phyloP scores from a whole-genome alignment of 2,329 filamentous ascomycete species.

The Pseudogymnoascus sp. region DNA sequence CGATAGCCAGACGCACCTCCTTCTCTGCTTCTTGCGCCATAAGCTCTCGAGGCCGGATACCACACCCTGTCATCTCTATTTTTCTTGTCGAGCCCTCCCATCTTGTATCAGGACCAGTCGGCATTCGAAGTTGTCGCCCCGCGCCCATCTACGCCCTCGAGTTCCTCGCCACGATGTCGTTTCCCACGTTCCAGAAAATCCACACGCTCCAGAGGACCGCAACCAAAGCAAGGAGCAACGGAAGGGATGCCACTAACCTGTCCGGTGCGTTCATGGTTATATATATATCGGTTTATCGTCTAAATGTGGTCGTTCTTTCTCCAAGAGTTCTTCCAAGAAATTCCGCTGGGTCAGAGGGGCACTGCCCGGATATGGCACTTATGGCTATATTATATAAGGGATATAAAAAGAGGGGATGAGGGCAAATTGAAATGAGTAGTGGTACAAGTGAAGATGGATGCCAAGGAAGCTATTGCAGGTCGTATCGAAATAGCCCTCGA shows the following conservation, averaged over 20 bases:
- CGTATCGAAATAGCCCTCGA: conserved; percentile 1
- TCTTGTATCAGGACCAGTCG: neutral
- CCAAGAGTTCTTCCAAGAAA: neutral
- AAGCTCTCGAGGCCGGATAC: neutral
- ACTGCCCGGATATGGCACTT: neutral
- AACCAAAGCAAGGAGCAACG: conserved; percentile 12
- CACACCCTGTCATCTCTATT: neutral
- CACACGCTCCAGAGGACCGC: conserved; percentile 1
- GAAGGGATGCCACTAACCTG: conserved; percentile 33
- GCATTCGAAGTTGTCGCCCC: neutral
- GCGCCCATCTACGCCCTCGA: neutral
- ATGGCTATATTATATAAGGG: neutral
- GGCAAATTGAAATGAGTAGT: neutral
- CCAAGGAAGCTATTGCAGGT: neutral
- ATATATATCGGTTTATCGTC: conserved; percentile 6
- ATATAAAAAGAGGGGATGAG: neutral
- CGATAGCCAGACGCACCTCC: neutral
- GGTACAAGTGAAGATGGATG: neutral
- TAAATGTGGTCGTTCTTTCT: neutral
- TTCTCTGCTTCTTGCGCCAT: neutral
- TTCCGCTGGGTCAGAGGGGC: neutral
- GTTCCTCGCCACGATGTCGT: conserved; percentile 1
- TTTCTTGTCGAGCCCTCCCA: neutral
- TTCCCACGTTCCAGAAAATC: conserved; percentile 3
- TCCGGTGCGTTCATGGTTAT: conserved; percentile 44